Evolutionary conservation across 768 basidiomycete genomes (phyloP).

Genomic region (Amanita muscaria): DNA sequence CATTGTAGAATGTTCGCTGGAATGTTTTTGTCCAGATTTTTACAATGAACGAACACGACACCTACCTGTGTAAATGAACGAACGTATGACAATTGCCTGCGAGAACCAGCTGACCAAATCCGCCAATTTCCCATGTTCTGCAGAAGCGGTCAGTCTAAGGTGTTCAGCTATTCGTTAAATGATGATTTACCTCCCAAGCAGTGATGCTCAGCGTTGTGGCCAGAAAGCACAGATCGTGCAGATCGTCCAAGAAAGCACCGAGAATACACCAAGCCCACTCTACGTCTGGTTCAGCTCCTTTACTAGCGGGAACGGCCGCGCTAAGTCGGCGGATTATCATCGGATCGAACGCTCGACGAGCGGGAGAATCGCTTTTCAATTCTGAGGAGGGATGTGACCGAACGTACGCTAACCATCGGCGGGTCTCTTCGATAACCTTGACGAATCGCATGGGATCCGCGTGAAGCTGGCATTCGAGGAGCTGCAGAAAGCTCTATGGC

Average conservation of each 20-base stretch:
- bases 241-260: slow-evolving; percentile 41
- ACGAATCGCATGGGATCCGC: slow-evolving; percentile 29
- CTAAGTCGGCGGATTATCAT: slow-evolving; percentile 57
- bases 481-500: slow-evolving; percentile 38
- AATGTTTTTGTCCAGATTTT: background rate
- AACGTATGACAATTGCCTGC: slow-evolving; percentile 35
- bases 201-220: slow-evolving; percentile 34
- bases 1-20: slow-evolving; percentile 53
- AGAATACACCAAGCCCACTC: slow-evolving; percentile 45
- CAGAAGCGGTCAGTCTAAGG: background rate
- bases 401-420: slow-evolving; percentile 32
- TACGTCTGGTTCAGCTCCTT: slow-evolving; percentile 40
- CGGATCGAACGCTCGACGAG: slow-evolving; percentile 53
- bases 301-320: slow-evolving; percentile 61
- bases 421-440: slow-evolving; percentile 30
- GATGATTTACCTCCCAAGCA: slow-evolving; percentile 51
- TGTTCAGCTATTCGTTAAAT: background rate
- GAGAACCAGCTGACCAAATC: slow-evolving; percentile 1
- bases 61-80: slow-evolving; percentile 59
- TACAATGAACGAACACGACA: background rate
- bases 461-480: slow-evolving; percentile 35
- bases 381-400: slow-evolving; percentile 28
- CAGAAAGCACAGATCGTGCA: slow-evolving; percentile 43
- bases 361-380: slow-evolving; percentile 36
- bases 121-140: slow-evolving; percentile 12